These are phyloP conservation scores for Cinnamomum chago DNA, from an alignment of 164 flowering plant species.

Conservation along the genomic window DNA sequence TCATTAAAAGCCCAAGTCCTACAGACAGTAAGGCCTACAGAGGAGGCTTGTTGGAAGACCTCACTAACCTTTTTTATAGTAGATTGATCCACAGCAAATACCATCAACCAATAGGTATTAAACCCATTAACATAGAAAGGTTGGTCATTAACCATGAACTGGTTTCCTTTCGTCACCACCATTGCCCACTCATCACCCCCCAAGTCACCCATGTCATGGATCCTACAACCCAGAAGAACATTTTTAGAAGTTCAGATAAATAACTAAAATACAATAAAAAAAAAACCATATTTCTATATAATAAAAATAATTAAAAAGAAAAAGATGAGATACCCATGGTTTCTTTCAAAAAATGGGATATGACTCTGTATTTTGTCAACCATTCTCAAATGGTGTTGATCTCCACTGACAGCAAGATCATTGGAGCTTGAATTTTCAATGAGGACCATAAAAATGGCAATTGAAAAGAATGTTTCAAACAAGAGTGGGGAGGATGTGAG, in stretches of 20 bases:
- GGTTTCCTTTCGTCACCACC: constrained; percentile 78
- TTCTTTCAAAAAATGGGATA: background rate
- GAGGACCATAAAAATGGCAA: background rate
- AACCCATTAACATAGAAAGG: constrained; percentile 88
- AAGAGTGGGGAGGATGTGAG: background rate
- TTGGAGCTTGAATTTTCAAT: constrained; percentile 2
- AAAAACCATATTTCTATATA: background rate
- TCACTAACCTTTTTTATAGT: constrained; percentile 77
- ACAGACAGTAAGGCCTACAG: constrained; percentile 80
- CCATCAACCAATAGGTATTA: constrained; percentile 96
- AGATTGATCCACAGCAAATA: constrained; percentile 77
- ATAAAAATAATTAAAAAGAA: background rate
- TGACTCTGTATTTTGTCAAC: background rate
- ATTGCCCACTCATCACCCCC: constrained; percentile 63
- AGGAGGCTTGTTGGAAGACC: constrained; percentile 74
- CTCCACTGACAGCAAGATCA: background rate
- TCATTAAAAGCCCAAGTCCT: constrained; percentile 98
- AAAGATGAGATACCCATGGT: constrained; percentile 8
- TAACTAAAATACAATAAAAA: background rate
- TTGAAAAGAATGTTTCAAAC: background rate
- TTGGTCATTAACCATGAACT: constrained; percentile 51
- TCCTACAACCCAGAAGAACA: constrained; percentile 3
- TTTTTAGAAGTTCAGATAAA: background rate
- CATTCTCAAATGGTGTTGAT: background rate
- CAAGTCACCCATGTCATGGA: constrained; percentile 1